Base-by-base conservation (phyloP, 305 asterid genomes). In the Petunia hybrid region DNA sequence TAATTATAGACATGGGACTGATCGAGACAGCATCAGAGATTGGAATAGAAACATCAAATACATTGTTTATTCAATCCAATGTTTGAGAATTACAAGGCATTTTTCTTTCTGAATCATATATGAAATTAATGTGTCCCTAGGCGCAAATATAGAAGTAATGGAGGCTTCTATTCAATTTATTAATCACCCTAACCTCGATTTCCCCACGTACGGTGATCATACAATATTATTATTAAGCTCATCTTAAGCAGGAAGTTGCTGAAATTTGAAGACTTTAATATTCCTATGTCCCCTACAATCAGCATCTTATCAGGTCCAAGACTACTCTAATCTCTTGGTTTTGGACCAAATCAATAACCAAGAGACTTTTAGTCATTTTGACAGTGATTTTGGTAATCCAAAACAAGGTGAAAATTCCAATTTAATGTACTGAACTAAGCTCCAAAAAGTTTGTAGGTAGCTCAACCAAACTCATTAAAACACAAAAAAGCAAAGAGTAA, bases 1-100 rank as follows among this genome's bases (percentile, higher is more conserved):
- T 75, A 53, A 82, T 79, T 83, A 80, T 46, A 57, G 79, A 56
- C 65, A 43, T 14, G 65, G 38, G 60, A 43, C 59, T 80, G 85
- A 85, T 80, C 83, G 89, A 86, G 92, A 80, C 89, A 88, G 86
- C 80, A 89, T 88, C 89, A 87, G 85, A 87, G 88, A 88, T 88
- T 84, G 94, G 97, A 88, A 92, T 92, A 89, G 94, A 95, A 91
- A 87, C 97, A 86, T 89, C 93, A 88, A 84, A 88, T 85, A 78
- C 81, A 78, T 86, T 31, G 84, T 88, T 92, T 89, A 81, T 82
- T 84, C 73, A 39, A 75, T 78, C 87, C 90, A 38, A 84, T 42
- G 88, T 62, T 85, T 81, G 70, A 82, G 82, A 82, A 84, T 89
- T 81, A 79, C 90, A 63, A 80, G 61, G 87, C 81, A 80, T 64